Base-by-base conservation (phyloP, 306 rosid genomes). In the Cercis canadensis region DNA sequence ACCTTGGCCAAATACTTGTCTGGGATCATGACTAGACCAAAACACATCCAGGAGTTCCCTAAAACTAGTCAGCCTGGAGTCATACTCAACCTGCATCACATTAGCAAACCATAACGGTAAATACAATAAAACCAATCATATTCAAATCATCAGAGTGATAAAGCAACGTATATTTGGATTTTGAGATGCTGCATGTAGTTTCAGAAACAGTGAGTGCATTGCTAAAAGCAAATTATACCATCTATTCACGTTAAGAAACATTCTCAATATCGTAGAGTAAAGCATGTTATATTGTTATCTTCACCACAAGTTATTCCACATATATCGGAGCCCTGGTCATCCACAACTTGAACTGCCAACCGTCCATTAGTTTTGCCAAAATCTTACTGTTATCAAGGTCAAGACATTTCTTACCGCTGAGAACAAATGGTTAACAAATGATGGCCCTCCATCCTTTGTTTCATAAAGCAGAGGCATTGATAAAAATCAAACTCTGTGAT, bases 1-100 rank as follows among this genome's bases (percentile, higher is more conserved):
- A 80, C 97, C 98, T 81, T 94, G 98, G 73, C 98, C 98, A 82
- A 86, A 94, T 44, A 89, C 97, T 82, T 94, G 97, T 75, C 96
- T 83, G 53, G 90, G 87, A 78, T 94, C 98, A 72, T 94, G 98
- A 75, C 89, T 87, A 12, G 92, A 81, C 97, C 97, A 94, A 57
- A 94, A 94, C 24, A 89, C 81, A 65, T 89, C 90, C 81, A 94
- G 73, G 65, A 94, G 89, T 62, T 90, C 85, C 75, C 81, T 81
- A 69, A 75, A 94, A 53, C 77, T 78, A 72, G 83, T 90, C 54
- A 80, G 62, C 81, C 74, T 76, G 12, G 92, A 88, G 80, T 94
- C 96, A 78, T 94, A 94, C 65, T 87, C 92, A 63, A 89, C 92
- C 98, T 94, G 85, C 81, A 72, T 16, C 71, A 49, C 39, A 70